Evolutionary conservation across 2,329 filamentous ascomycete genomes (phyloP), one percentile per base, ranked within the genome.

Genomic region (Xylaria hypoxylon): DNA sequence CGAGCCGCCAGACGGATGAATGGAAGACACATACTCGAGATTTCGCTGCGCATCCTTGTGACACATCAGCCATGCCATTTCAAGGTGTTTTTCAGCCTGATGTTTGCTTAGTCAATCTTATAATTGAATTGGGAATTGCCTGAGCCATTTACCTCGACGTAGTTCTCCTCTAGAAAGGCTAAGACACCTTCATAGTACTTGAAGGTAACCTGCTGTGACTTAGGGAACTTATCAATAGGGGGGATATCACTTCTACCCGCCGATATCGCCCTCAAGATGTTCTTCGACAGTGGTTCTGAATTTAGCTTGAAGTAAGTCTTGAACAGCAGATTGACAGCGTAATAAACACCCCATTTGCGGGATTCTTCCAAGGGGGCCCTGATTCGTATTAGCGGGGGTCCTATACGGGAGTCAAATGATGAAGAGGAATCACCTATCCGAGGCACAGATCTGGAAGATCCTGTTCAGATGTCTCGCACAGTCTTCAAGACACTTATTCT

Each of bases 261-360:
- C 52, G 90, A 86, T 53, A 99, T 85, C 0, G 93, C 94, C 71
- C 91, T 92, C 52, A 99, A 84, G 56, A 98, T 90, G 71, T 96
- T 97, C 77, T 96, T 94, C 19, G 91, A 97, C 22, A 98, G 84
- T n/a, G 89, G 90, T 64, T 96, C 91, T 38, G 92, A 92, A 80
- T 97, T 97, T 69, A 98, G 84, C 82, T 93, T 96, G 84, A 99
- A 99, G 79, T 98, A 97, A 1, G 94, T 98, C 81, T 98, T 98
- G 87, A 99, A 99, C 15, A 97, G 85, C 7, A 99, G 86, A 77
- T 97, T 98, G 75, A 94, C 93, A 71, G 95, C 90, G 78, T 94
- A 94, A 82, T 99, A 99, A 53, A 97, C 92, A 6, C 93, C 96
- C 96, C 96, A 99, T 87, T 98, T 99, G 61, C 96, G 89, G 8